These are phyloP conservation scores for Penicillium paneum DNA, from an alignment of 2,329 filamentous ascomycete species.

Conservation along the genomic window DNA sequence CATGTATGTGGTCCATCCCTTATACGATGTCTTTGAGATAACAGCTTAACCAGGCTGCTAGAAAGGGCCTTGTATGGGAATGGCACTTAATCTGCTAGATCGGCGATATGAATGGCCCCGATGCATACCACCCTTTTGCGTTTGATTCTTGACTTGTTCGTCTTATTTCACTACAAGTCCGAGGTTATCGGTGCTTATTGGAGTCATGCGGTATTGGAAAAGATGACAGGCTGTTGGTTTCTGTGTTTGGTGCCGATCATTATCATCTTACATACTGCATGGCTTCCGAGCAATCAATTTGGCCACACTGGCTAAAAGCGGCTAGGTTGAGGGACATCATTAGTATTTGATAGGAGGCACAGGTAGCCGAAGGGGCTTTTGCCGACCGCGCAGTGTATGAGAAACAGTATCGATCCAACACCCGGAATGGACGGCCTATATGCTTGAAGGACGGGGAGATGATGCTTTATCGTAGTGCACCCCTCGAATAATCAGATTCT, in stretches of 20 bases:
- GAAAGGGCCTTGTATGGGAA: accelerated
- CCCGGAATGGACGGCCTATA: neutral
- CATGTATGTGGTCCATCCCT: neutral
- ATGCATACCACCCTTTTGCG: neutral
- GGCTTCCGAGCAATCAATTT: neutral
- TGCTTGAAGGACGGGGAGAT: neutral
- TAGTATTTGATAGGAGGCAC: neutral
- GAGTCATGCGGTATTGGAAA: neutral
- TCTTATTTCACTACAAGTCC: no score
- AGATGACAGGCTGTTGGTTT: neutral
- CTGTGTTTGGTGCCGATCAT: neutral
- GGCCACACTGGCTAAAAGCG: neutral
- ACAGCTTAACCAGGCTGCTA: neutral
- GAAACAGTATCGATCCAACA: neutral
- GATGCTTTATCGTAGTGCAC: neutral
- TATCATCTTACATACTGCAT: neutral
- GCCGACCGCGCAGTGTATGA: neutral
- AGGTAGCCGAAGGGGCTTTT: neutral
- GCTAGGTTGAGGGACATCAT: neutral
- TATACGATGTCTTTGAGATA: neutral
- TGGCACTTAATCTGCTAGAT: no score
- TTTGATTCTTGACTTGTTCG: no score
- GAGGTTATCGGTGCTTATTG: neutral
- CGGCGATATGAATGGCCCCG: neutral
- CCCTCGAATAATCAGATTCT: neutral